A percentile compares a stretch with the other conserved stretches of the same genome.
phyloP scores from a whole-genome alignment of 2,329 filamentous ascomycete species.

The Tympanopsis confertula region DNA sequence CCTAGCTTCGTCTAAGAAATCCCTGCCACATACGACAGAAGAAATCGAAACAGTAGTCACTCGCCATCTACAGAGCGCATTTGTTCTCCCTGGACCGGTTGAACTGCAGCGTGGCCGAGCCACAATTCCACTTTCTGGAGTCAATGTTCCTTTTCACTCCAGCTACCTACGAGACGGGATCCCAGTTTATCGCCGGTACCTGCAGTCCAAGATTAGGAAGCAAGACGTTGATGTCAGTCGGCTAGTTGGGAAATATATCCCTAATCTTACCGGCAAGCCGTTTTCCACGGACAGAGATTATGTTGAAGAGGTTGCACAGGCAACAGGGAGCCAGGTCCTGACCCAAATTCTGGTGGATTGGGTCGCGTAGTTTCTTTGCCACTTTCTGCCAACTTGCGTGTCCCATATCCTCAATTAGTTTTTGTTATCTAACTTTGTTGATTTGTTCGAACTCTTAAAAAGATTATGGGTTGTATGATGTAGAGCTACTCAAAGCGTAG shows the following conservation, averaged over 20 bases:
- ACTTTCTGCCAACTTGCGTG: too few species aligned
- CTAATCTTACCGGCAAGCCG: conserved; percentile 3
- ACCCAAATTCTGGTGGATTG: conserved; percentile 3
- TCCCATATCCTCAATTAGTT: too few species aligned
- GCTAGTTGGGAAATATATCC: conserved; percentile 2
- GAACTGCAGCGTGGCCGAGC: conserved; percentile 11
- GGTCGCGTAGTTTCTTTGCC: too few species aligned
- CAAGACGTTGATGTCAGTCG: not conserved
- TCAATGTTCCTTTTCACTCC: conserved; percentile 19
- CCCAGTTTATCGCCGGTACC: conserved; percentile 8
- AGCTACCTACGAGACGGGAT: conserved; percentile 10
- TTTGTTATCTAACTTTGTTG: too few species aligned
- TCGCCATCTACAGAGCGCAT: too few species aligned
- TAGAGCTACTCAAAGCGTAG: too few species aligned
- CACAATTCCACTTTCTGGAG: conserved; percentile 16
- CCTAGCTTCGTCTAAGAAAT: too few species aligned
- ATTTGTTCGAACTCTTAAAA: too few species aligned
- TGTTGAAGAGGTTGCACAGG: conserved; percentile 1
- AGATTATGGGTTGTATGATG: too few species aligned
- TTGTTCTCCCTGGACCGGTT: conserved; percentile 4
- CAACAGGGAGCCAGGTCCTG: conserved; percentile 1
- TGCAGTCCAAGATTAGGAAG: conserved; percentile 8
- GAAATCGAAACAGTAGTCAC: too few species aligned
- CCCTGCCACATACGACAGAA: too few species aligned
- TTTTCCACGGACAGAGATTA: conserved; percentile 1